phyloP scores from a whole-genome alignment of 2,329 filamentous ascomycete species.

The Paracoccidioides lutzii region DNA sequence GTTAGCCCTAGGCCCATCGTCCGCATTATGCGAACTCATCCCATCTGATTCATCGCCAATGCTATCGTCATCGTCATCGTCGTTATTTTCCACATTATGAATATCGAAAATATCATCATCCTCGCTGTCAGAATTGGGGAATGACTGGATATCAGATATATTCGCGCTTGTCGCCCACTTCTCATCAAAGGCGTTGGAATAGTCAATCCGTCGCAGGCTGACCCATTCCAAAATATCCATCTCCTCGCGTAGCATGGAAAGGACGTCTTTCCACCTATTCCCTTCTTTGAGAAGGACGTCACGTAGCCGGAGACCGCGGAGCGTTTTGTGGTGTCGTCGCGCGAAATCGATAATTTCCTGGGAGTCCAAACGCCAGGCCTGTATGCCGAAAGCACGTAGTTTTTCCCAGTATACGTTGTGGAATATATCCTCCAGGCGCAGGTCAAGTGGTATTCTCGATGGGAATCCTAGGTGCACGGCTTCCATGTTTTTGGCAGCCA shows the following conservation, averaged over 20 bases:
- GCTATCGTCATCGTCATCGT: conserved; percentile 7
- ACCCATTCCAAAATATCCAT: conserved; percentile 49
- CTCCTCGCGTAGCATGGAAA: conserved; percentile 43
- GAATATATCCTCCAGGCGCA: conserved; percentile 49
- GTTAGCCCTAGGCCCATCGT: conserved; percentile 12
- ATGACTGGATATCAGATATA: conserved; percentile 11
- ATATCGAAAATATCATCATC: conserved; percentile 12
- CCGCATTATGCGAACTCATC: conserved; percentile 12
- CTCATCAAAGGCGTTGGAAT: conserved; percentile 42
- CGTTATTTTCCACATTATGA: conserved; percentile 6
- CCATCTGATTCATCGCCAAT: conserved; percentile 13
- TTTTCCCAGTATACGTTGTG: conserved; percentile 49
- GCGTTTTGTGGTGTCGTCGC: conserved; percentile 41
- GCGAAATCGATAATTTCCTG: conserved; percentile 48
- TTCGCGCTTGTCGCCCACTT: conserved; percentile 16
- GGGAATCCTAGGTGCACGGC: conserved; percentile 54
- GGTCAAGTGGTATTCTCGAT: conserved; percentile 41
- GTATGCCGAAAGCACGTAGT: conserved; percentile 51
- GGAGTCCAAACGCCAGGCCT: conserved; percentile 49
- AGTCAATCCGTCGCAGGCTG: conserved; percentile 49
- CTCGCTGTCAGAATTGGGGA: conserved; percentile 11
- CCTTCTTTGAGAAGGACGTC: conserved; percentile 49
- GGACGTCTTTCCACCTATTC: conserved; percentile 48
- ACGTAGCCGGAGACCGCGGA: conserved; percentile 47
- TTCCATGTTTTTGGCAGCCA: conserved; percentile 46